Base-by-base conservation (phyloP, 768 basidiomycete species). In the Mycena sanguinolenta region DNA sequence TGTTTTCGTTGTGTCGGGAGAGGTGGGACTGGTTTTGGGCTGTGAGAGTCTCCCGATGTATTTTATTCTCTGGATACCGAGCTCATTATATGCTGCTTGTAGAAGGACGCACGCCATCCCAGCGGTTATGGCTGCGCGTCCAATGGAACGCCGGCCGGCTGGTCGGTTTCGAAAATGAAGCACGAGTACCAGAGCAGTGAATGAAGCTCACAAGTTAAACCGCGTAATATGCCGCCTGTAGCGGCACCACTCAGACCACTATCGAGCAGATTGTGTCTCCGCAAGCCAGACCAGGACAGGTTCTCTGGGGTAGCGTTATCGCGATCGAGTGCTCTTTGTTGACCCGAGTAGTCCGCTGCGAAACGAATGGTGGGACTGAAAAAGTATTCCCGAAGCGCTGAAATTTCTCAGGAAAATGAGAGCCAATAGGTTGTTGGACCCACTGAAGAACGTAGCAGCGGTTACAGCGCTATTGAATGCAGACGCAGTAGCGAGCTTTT, bases 371-470 rank as follows among this genome's bases (percentile, higher is more conserved):
- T 66, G 0, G 95, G 95, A 53, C 88, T 88, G 58, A 95, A 81
- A n/a, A 88, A 75, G 76, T 90, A 94, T 84, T 96, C 95, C 69
- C 94, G 88, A 61, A 92, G 77, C 67, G 89, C 95, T 96, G 71
- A 59, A 44, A 38, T 21, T 28, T 39, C 70, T 10, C 58, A 52
- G 12, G 50, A 59, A 23, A 34, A 23, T 54, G 34, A 9, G 50
- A 66, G n/a, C 1, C 25, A 52, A 38, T 4, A 28, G 57, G 68
- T 36, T 17, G 13, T 9, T 34, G 9, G 34, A 82, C 91, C 63
- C 68, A 95, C 95, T 86, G 79, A 96, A 96, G 81, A 96, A 96
- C 0, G 90, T 87, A 12, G 89, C 84, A 8, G 92, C 90, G 13
- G 89, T 91, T 21, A 95, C 81, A 27, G 89, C 90, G 54, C 90